phyloP scores from a whole-genome alignment of 768 basidiomycete genomes.

The Chalciporus pseudorubinellus region DNA sequence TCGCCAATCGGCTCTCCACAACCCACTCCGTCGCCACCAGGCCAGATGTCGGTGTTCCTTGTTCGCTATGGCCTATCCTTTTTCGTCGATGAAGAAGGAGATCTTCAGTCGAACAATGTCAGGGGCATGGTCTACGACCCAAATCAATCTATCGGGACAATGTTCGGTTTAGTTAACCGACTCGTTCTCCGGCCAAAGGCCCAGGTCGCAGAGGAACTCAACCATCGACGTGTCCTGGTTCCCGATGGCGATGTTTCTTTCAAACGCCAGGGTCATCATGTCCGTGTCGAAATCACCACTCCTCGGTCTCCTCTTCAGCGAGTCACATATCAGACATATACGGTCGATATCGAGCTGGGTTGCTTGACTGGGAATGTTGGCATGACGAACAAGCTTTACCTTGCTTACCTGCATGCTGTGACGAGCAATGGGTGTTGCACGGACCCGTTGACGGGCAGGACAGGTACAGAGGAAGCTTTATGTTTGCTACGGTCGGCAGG shows the following conservation, averaged over 20 bases:
- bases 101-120: slow-evolving; percentile 37
- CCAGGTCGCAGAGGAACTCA: background rate
- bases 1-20: background rate
- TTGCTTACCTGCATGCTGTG: slow-evolving; percentile 41
- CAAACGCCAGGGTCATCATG: slow-evolving; percentile 1
- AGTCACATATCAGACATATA: slow-evolving; percentile 23
- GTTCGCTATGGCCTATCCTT: slow-evolving; percentile 40
- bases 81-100: slow-evolving; percentile 25
- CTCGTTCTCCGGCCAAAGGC: slow-evolving; percentile 34
- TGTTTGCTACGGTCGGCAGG: slow-evolving; percentile 35
- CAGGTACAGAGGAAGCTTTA: slow-evolving; percentile 42
- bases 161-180: slow-evolving; percentile 39
- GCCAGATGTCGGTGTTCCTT: slow-evolving; percentile 27
- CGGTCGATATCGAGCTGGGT: slow-evolving; percentile 26
- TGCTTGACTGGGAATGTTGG: slow-evolving; percentile 21
- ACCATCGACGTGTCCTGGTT: slow-evolving; percentile 28
- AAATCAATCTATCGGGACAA: slow-evolving; percentile 37
- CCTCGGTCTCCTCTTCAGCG: background rate
- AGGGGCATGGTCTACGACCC: slow-evolving; percentile 37
- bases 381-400: slow-evolving; percentile 30
- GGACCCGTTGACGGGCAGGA: slow-evolving; percentile 41
- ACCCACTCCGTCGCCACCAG: background rate
- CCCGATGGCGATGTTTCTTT: slow-evolving; percentile 29
- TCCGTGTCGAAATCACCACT: slow-evolving; percentile 3
- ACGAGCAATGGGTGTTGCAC: slow-evolving; percentile 36